Percentiles rank a stretch among this genome's conserved stretches.
Conservation (phyloP, 2,329 filamentous ascomycete genomes). For the Pseudogymnoascus sp. region DNA sequence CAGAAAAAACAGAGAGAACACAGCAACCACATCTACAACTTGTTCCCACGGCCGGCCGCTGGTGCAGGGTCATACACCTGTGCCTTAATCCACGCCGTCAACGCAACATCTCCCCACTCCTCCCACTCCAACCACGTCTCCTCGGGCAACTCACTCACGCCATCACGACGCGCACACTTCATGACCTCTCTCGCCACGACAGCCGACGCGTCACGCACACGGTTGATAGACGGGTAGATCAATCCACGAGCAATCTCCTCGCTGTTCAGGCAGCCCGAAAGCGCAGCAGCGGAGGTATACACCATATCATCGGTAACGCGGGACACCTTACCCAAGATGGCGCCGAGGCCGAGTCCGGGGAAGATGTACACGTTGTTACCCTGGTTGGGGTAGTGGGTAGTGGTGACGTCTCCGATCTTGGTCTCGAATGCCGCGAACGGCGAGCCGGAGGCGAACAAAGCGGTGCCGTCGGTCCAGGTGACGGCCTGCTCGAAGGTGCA, state of each 20-base stretch:
- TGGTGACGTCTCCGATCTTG: conserved; percentile 51
- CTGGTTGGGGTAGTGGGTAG: conserved; percentile 70
- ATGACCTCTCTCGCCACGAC: conserved; percentile 86
- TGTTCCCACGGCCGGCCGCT: background rate
- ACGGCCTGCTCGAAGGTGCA: conserved; percentile 94
- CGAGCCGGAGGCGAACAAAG: conserved; percentile 89
- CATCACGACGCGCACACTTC: conserved; percentile 77
- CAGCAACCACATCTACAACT: conserved; percentile 18
- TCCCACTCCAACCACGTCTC: conserved; percentile 66
- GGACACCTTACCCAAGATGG: conserved; percentile 82
- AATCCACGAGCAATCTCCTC: conserved; percentile 78
- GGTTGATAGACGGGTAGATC: conserved; percentile 84
- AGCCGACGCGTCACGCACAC: conserved; percentile 84
- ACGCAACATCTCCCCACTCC: conserved; percentile 59
- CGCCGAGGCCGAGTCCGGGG: conserved; percentile 88
- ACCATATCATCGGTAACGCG: conserved; percentile 93
- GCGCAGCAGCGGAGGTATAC: conserved; percentile 79
- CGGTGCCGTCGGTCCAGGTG: conserved; percentile 81
- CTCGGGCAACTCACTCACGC: conserved; percentile 63
- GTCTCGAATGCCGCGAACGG: conserved; percentile 68
- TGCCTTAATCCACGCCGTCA: conserved; percentile 53
- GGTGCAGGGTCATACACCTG: conserved; percentile 50
- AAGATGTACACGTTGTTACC: conserved; percentile 92
- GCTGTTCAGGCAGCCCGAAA: conserved; percentile 68
- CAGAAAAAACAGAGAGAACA: background rate